Percentiles rank a stretch among this genome's conserved stretches.
Evolutionary conservation across 495 filamentous ascomycete genomes (phyloP).

Genomic region (Aspergillus bertholletiae): DNA sequence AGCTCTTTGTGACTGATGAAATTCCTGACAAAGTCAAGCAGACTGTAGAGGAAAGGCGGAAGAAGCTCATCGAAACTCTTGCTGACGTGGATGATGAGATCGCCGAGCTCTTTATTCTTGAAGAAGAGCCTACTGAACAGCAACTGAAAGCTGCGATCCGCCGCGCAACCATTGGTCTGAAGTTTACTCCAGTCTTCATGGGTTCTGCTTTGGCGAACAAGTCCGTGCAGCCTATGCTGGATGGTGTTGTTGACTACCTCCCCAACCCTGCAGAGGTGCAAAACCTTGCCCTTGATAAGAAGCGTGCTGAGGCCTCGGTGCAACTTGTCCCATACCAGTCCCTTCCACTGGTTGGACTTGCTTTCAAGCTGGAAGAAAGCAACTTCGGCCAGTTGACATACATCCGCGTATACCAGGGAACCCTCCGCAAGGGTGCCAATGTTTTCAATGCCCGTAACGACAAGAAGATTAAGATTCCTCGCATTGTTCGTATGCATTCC

Average conservation of each 20-base stretch:
- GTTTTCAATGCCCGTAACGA: conserved; percentile 91
- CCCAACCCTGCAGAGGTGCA: conserved; percentile 90
- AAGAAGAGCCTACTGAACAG: conserved; percentile 65
- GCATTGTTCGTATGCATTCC: conserved; percentile 99
- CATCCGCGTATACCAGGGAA: conserved; percentile 96
- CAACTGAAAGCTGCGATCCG: conserved; percentile 92
- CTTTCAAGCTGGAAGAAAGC: conserved; percentile 99
- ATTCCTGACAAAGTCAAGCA: conserved; percentile 74
- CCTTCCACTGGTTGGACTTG: conserved; percentile 89
- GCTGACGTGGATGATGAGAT: conserved; percentile 99
- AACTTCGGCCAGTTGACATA: conserved; percentile 99
- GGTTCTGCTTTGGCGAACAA: conserved; percentile 94
- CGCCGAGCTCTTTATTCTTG: conserved; percentile 91
- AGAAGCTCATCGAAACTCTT: conserved; percentile 86
- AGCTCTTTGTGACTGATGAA: conserved; percentile 68
- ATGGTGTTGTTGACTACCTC: conserved; percentile 93
- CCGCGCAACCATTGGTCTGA: conserved; percentile 77
- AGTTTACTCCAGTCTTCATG: conserved; percentile 96
- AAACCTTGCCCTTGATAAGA: conserved; percentile 83
- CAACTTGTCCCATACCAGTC: conserved; percentile 90
- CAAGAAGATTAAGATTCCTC: conserved; percentile 95
- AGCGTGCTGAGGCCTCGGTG: conserved; percentile 72
- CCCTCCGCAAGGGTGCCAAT: conserved; percentile 79
- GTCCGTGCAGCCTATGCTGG: conserved; percentile 93
- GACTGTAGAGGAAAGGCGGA: conserved; percentile 72